Evolutionary conservation across 805 yeast species (phyloP).

Genomic region (Lipomyces oligophaga): DNA sequence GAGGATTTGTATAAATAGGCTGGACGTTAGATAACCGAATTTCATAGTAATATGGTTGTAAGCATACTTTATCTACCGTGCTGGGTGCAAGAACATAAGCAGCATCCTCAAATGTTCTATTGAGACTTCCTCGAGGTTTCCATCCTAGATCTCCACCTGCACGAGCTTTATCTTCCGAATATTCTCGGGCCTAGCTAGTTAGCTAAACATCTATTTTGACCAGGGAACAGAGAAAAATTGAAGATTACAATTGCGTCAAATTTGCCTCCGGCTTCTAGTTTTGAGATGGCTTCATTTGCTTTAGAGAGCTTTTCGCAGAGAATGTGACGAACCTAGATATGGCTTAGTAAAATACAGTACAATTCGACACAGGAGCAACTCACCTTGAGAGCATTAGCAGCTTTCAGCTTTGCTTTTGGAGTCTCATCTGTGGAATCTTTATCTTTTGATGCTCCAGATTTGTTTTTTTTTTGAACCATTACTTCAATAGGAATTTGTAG

Average conservation of each 20-base stretch:
- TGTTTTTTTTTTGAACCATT: conserved; percentile 7
- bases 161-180: conserved; percentile 28
- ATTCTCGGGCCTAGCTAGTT: conserved; percentile 21
- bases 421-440: neutral
- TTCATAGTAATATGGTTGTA: neutral
- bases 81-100: conserved; percentile 27
- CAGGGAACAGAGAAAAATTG: neutral
- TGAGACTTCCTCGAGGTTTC: conserved; percentile 28
- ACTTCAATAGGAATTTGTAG: neutral
- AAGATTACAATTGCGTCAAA: conserved; percentile 25
- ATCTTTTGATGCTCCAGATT: no score
- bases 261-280: conserved; percentile 20
- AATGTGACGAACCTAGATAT: conserved; percentile 24
- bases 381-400: conserved; percentile 26
- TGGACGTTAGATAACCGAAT: neutral
- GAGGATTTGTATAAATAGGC: conserved; percentile 26
- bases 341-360: neutral
- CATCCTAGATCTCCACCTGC: conserved; percentile 31
- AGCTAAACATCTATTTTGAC: neutral
- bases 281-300: conserved; percentile 25
- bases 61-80: conserved; percentile 21
- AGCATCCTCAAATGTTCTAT: conserved; percentile 27
- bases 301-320: conserved; percentile 27
- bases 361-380: neutral
- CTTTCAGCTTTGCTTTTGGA: conserved; percentile 15